Evolutionary conservation across 129 eudicot genomes (phyloP).

Genomic region (Dittrichia graveolens): DNA sequence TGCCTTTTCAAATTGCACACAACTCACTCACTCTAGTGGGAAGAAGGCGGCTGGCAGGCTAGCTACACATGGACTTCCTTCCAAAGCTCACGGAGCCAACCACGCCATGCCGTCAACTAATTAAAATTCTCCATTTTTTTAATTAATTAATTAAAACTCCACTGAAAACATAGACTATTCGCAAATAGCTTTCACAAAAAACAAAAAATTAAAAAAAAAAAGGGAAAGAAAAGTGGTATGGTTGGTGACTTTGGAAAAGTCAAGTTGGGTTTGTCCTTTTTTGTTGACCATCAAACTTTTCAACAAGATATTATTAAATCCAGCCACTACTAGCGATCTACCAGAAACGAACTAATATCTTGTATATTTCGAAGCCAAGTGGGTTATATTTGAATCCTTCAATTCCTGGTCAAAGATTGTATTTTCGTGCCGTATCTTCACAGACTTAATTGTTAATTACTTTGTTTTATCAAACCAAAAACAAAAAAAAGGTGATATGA

Average conservation of each 20-base stretch:
- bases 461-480: not conserved
- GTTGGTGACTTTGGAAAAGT: conserved; percentile 27
- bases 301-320: conserved; percentile 7
- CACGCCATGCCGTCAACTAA: conserved; percentile 34
- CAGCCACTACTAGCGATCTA: conserved; percentile 39
- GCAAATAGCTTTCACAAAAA: conserved; percentile 15
- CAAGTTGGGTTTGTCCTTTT: conserved; percentile 33
- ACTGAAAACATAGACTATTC: conserved; percentile 21
- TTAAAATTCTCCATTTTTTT: conserved; percentile 16
- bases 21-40: not conserved
- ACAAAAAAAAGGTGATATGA: not conserved
- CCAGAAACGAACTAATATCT: conserved; percentile 15
- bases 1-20: conserved; percentile 24
- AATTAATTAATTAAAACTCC: conserved; percentile 20
- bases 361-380: conserved; percentile 14
- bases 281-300: conserved; percentile 30
- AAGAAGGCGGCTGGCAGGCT: conserved; percentile 21
- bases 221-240: not conserved
- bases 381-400: conserved; percentile 12
- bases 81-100: conserved; percentile 67
- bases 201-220: conserved; percentile 9
- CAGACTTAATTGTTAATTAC: not conserved
- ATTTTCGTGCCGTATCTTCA: conserved; percentile 22
- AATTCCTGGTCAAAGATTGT: conserved; percentile 25
- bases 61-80: conserved; percentile 45